These are phyloP conservation scores for Hypoxylon fuscum DNA, from an alignment of 495 filamentous ascomycete species.

Conservation along the genomic window DNA sequence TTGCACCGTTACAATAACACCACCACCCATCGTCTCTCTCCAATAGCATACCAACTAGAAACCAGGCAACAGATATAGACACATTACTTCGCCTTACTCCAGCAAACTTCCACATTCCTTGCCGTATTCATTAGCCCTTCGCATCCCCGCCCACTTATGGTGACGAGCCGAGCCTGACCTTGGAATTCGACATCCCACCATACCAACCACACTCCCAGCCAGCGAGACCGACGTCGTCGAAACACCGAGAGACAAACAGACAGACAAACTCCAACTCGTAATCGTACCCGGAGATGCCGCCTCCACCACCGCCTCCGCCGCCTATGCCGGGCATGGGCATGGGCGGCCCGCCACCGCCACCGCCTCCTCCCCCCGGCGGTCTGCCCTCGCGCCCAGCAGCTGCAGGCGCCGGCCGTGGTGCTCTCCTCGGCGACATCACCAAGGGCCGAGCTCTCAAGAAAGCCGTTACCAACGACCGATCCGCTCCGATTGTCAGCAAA, in stretches of 20 bases:
- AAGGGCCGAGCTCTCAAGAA: constrained; percentile 87
- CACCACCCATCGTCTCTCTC: background rate
- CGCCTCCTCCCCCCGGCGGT: constrained; percentile 66
- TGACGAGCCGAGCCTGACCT: background rate
- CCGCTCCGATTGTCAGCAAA: constrained; percentile 75
- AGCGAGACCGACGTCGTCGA: background rate
- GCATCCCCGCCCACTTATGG: background rate
- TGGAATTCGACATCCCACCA: background rate
- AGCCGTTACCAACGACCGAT: constrained; percentile 92
- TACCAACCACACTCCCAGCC: background rate
- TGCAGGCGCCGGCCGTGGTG: constrained; percentile 56
- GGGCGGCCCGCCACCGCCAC: constrained; percentile 75
- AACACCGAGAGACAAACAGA: constrained; percentile 2
- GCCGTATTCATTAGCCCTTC: background rate
- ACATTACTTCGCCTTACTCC: background rate
- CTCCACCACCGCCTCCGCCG: constrained; percentile 73
- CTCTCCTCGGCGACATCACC: constrained; percentile 86
- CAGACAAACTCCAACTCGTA: too few relatives aligned
- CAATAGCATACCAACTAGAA: background rate
- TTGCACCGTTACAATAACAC: constrained; percentile 21
- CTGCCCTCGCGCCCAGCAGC: constrained; percentile 43
- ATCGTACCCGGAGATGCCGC: too few relatives aligned
- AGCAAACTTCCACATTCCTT: background rate
- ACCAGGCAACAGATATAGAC: constrained; percentile 7
- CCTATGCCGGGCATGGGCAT: constrained; percentile 67